Base-by-base conservation (phyloP, 208 protist species). In the Wallacemonas collosoma region DNA sequence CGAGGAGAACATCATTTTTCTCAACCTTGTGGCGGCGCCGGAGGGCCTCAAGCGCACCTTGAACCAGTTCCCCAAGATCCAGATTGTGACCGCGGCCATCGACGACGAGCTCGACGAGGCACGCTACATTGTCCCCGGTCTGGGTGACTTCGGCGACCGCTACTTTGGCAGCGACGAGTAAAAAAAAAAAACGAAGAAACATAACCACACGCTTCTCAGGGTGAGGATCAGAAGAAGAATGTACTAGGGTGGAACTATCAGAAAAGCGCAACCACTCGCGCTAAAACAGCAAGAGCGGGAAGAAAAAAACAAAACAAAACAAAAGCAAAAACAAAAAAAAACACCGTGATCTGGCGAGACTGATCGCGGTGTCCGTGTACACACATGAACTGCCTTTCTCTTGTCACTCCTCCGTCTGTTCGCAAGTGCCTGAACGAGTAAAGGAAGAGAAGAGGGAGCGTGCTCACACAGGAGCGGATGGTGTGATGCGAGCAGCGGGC, bases 61-160 rank as follows among this genome's bases (percentile, higher is more conserved):
- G 45, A 68, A 26, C 5, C 79, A 50, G 51, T 98, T 93, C 73
- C 93, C 94, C n/a, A 82, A 87, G 55, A 82, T 95, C 17, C 82
- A 94, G 55, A 90, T 99, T 17, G 95, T 99, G 12, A 92, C 93
- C 2, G 83, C 87, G 47, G 87, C 91, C 44, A 78, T 99, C 9
- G 98, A 99, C 73, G 85, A 91, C 3, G 78, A 78, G 51, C 83
- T 99, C 40, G 90, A 99, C 76, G 79, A 86, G 50, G 70, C 93
- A 26, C 95, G 93, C 73, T 99, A 97, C 81, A 99, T 99, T 68
- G 43, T 98, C 4, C 98, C 98, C 36, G 98, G 97, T 44, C 84
- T 99, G 9, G 98, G 98, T 45, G 98, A 99, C 83, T 99, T 99
- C 83, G 98, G 98, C 11, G 96, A 99, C 72, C 88, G 98, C 40